Base-by-base conservation (phyloP, 192 early-diverging fungal species). In the Coemansia aciculifera region DNA sequence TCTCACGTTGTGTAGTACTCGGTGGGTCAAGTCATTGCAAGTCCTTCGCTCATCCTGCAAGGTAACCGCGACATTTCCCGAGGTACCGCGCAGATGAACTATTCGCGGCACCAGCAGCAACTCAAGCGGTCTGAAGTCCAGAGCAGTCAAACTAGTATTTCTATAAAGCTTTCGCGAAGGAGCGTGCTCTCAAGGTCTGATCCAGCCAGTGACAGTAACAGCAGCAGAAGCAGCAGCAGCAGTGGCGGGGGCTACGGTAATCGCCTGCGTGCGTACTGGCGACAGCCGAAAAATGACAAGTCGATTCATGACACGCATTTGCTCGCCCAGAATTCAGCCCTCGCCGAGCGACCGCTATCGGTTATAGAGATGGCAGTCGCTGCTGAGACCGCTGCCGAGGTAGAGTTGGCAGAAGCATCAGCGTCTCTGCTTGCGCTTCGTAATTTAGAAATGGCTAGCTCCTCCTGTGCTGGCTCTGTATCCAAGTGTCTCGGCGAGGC, bases 51-150 rank as follows among this genome's bases (percentile, higher is more conserved):
- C n/a, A 76, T 84, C 1, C 67, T 77, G 19, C 40, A 69, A 5
- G 82, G 77, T 17, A 84, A 73, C 66, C 73, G 74, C 52, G 82
- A 84, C 46, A 79, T 84, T 27, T 60, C 71, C 11, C 68, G 72
- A n/a, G 82, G 77, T 19, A 84, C 65, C 7, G 74, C 74, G 32
- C 74, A 75, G 40, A 77, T 84, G 40, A 79, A 75, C 31, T 32
- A 73, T 36, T 84, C 74, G 42, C 73, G 68, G 24, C 66, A 70
- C 19, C 67, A 59, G 48, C 44, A 44, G 19, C 63, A 67, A 54
- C 52, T 15, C 17, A 49, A 32, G 17, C 36, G 32, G 19, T 38
- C 36, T 19, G 43, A 27, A 34, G 27, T 29, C 3, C 40, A 46
- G 13, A 64, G 31, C 46, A 51, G 46, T 15, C 1, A 46, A 34